These are phyloP conservation scores for Galeopsis tetrahit DNA, from an alignment of 257 asterid species.

Conservation along the genomic window DNA sequence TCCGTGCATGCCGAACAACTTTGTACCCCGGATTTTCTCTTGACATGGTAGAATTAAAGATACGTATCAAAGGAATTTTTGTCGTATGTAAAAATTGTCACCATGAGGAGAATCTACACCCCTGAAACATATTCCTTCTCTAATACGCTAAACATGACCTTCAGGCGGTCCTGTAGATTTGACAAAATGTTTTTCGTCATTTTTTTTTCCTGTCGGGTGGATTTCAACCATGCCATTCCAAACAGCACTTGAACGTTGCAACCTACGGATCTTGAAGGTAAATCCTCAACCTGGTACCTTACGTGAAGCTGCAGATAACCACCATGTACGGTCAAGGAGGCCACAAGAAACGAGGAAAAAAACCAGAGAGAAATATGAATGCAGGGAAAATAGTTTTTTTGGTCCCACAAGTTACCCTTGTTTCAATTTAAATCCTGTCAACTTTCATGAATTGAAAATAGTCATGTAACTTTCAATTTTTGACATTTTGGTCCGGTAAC, in stretches of 20 bases:
- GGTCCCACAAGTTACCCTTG: too few relatives aligned
- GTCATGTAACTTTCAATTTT: too few relatives aligned
- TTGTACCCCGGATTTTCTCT: not conserved
- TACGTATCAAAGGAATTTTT: not conserved
- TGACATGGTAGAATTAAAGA: conserved; percentile 6
- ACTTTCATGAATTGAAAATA: too few relatives aligned
- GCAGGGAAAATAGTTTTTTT: too few relatives aligned
- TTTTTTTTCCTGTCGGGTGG: conserved; percentile 74
- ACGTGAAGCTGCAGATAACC: conserved; percentile 73
- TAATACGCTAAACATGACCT: conserved; percentile 73
- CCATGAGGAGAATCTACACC: conserved; percentile 27
- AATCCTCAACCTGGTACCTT: conserved; percentile 82
- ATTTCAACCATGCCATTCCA: conserved; percentile 87
- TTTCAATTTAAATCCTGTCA: too few relatives aligned
- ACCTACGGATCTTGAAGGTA: conserved; percentile 69
- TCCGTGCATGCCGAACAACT: conserved; percentile 4
- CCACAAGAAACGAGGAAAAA: not conserved
- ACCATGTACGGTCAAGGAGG: conserved; percentile 7
- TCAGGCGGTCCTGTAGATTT: conserved; percentile 79
- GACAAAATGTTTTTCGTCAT: conserved; percentile 73
- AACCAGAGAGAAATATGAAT: not conserved
- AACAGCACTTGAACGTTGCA: conserved; percentile 80
- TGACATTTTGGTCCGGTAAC: too few relatives aligned
- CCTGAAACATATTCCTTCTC: conserved; percentile 90
- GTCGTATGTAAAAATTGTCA: not conserved